Evolutionary conservation across 345 rosid species (phyloP), one percentile per base, ranked within the genome.

Genomic region (Bruguiera parviflora): DNA sequence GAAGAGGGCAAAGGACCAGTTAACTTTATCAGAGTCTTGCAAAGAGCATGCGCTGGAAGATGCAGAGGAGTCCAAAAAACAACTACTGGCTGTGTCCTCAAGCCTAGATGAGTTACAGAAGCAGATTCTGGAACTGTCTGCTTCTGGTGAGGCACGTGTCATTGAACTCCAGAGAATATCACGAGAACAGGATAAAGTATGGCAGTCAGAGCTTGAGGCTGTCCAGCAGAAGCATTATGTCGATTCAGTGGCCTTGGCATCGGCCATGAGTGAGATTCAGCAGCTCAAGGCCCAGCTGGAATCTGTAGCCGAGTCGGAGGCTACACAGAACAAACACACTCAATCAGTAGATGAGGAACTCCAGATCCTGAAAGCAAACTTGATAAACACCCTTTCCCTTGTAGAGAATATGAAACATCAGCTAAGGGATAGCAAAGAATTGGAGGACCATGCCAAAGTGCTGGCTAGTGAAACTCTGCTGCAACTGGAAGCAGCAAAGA

Each of bases 131-230:
- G 98, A 92, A 77, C 83, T 88, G 22, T 87, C 90, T 56, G 75
- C 78, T 71, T 88, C 96, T 0, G 99, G 90, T 62, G 96, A 90
- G 75, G 77, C 75, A 3, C 81, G 91, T 55, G 77, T 88, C 46
- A 82, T 84, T 20, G 96, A 92, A 79, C 89, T 90, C 63, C 86
- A 87, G 19, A 82, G 84, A 60, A 79, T 90, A 51, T 92, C 96
- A 27, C 89, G 84, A 13, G 98, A 92, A 62, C 82, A 92, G 61
- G 98, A 95, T 79, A 80, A 79, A 75, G 87, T 85, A 1, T 90
- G 96, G 97, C 85, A 92, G 66, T 89, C 93, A 22, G 96, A 92
- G 70, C 88, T 95, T 8, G 96, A 92, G 81, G 92, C 97, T 33
- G 74, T 90, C 77, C 96, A 84, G 75, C 87, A 88, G 76, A 93